These are phyloP conservation scores for Tilletia walkeri DNA, from an alignment of 1,284 basidiomycete species.

Conservation along the genomic window DNA sequence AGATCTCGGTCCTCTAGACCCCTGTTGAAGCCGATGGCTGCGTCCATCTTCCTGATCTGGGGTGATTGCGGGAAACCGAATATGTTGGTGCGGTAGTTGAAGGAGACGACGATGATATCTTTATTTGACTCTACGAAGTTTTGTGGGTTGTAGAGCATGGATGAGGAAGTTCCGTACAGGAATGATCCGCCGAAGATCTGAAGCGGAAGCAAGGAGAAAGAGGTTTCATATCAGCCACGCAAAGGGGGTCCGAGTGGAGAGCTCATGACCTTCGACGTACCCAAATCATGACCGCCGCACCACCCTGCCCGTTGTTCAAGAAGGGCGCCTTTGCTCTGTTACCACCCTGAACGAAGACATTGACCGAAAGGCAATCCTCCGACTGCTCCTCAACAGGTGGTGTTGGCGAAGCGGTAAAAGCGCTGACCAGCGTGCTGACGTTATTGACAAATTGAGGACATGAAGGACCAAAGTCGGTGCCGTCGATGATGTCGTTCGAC, in stretches of 20 bases:
- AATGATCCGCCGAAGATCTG: slow-evolving; percentile 61
- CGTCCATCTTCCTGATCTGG: slow-evolving; percentile 31
- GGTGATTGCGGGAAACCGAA: slow-evolving; percentile 60
- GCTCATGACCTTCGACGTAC: background rate
- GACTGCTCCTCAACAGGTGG: slow-evolving; percentile 8
- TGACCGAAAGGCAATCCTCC: slow-evolving; percentile 32
- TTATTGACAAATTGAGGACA: slow-evolving; percentile 11
- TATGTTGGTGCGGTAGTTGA: slow-evolving; percentile 60
- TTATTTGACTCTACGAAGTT: slow-evolving; percentile 27
- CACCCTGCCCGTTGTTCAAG: background rate
- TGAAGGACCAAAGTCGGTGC: background rate
- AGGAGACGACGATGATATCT: slow-evolving; percentile 58
- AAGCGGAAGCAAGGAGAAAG: slow-evolving; percentile 12
- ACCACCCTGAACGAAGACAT: slow-evolving; percentile 27
- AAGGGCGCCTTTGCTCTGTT: slow-evolving; percentile 23
- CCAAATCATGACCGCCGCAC: slow-evolving; percentile 66
- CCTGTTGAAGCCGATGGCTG: slow-evolving; percentile 58
- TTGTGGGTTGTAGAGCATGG: slow-evolving; percentile 28
- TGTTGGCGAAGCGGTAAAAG: slow-evolving; percentile 20
- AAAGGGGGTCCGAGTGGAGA: background rate
- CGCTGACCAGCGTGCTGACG: slow-evolving; percentile 13
- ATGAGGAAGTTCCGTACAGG: slow-evolving; percentile 35
- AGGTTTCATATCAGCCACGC: no score
- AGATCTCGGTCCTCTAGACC: slow-evolving; percentile 66
- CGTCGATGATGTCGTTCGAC: background rate